Conservation (phyloP, 208 protist genomes). For the Kentomonas sorsogonicus region DNA sequence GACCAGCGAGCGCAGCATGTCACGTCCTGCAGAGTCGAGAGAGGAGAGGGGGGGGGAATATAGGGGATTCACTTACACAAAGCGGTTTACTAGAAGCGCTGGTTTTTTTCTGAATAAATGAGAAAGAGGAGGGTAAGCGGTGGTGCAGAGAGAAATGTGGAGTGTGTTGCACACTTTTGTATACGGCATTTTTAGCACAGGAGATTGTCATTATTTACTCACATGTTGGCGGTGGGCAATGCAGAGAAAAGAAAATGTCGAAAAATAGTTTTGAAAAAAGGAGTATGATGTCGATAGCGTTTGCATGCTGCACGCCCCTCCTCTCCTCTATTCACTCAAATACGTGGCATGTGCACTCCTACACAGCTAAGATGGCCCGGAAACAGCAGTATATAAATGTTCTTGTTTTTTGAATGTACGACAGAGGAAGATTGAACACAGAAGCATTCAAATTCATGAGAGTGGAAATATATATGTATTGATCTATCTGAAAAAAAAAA, state of each 20-base stretch:
- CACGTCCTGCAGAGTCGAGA: slow-evolving; percentile 3
- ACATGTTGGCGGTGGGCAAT: slow-evolving; percentile 14
- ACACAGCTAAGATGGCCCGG: neutral
- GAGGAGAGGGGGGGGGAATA: too few relatives aligned
- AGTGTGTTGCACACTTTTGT: too few relatives aligned
- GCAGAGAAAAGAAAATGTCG: slow-evolving; percentile 12
- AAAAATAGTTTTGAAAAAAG: too few relatives aligned
- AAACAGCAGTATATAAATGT: slow-evolving; percentile 3
- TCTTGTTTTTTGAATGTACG: neutral
- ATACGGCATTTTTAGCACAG: too few relatives aligned
- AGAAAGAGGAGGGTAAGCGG: neutral
- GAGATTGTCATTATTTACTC: too few relatives aligned
- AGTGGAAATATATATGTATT: neutral
- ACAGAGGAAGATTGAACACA: neutral
- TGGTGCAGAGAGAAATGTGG: slow-evolving; percentile 10
- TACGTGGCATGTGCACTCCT: neutral
- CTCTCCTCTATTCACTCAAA: neutral
- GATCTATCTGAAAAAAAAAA: neutral
- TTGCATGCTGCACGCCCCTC: neutral
- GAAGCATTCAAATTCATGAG: too few relatives aligned
- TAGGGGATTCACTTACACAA: too few relatives aligned
- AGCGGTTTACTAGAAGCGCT: neutral
- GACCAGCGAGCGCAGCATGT: too few relatives aligned
- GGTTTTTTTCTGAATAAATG: neutral
- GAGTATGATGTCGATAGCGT: slow-evolving; percentile 2